Percentiles rank a stretch among this genome's conserved stretches.
phyloP scores from a whole-genome alignment of 805 yeast genomes.

The Starmera amethionina region DNA sequence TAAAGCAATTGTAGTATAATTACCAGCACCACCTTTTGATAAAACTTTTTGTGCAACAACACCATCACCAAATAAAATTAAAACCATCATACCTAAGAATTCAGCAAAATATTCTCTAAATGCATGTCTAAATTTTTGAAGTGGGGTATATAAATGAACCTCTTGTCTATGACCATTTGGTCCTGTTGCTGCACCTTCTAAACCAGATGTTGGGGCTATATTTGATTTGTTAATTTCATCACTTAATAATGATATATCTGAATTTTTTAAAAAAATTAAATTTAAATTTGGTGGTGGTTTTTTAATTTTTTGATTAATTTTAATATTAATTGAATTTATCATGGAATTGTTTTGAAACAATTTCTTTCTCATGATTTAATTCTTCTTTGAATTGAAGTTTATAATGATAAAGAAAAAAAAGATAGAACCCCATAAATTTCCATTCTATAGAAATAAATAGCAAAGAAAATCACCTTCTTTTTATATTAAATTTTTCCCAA shows the following conservation, averaged over 20 bases:
- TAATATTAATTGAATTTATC: too few relatives aligned
- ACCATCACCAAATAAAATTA: constrained; percentile 39
- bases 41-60: constrained; percentile 34
- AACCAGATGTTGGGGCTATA: constrained; percentile 19
- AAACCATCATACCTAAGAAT: constrained; percentile 37
- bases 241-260: not conserved
- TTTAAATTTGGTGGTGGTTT: too few relatives aligned
- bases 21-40: constrained; percentile 29
- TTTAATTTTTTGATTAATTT: too few relatives aligned
- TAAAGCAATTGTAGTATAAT: constrained; percentile 30
- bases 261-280: too few relatives aligned
- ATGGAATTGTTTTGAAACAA: too few relatives aligned
- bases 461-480: too few relatives aligned
- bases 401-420: too few relatives aligned
- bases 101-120: constrained; percentile 41
- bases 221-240: not conserved
- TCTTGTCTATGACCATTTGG: constrained; percentile 5
- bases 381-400: too few relatives aligned
- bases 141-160: constrained; percentile 9
- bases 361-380: too few relatives aligned
- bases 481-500: too few relatives aligned
- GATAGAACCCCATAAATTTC: too few relatives aligned
- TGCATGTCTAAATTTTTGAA: constrained; percentile 18
- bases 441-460: too few relatives aligned
- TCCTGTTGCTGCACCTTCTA: constrained; percentile 16